A percentile compares a stretch with the other conserved stretches of the same genome.
phyloP scores from a whole-genome alignment of 768 basidiomycete species.

The Pisolithus orientalis region DNA sequence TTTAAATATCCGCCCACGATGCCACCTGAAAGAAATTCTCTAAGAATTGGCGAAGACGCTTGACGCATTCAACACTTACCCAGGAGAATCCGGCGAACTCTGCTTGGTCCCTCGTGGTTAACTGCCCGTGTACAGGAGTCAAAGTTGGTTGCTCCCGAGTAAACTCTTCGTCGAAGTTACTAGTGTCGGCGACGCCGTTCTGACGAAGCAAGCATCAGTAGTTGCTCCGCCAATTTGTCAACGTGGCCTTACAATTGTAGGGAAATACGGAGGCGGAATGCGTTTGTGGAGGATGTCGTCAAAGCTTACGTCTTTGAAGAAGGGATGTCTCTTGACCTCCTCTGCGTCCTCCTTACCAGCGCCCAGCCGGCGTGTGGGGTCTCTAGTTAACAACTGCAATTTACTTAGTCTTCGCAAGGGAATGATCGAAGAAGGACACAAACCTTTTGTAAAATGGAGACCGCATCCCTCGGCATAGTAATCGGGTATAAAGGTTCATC shows the following conservation, averaged over 20 bases:
- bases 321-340: conserved; percentile 95
- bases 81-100: conserved; percentile 98
- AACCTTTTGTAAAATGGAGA: conserved; percentile 92
- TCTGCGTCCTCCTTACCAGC: conserved; percentile 90
- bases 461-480: conserved; percentile 97
- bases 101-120: conserved; percentile 84
- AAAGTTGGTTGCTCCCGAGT: conserved; percentile 94
- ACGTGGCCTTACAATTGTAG: conserved; percentile 68
- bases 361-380: conserved; percentile 86
- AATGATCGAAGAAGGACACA: conserved; percentile 3
- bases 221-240: conserved; percentile 7
- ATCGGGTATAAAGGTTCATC: conserved; percentile 98
- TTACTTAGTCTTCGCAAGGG: conserved; percentile 1
- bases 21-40: conserved; percentile 26
- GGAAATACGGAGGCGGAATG: conserved; percentile 96
- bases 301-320: conserved; percentile 97
- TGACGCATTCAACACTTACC: conserved; percentile 37
- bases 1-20: conserved; percentile 53
- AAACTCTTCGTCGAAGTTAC: conserved; percentile 96
- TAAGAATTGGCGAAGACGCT: not conserved
- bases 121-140: conserved; percentile 93
- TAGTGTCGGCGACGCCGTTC: conserved; percentile 83
- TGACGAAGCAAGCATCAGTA: conserved; percentile 21
- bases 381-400: conserved; percentile 80
- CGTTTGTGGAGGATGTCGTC: conserved; percentile 97